A percentile compares a stretch with the other conserved stretches of the same genome.
These are phyloP conservation scores for Penicillium sp. DNA, from an alignment of 2,329 filamentous ascomycete species.

Conservation along the genomic window DNA sequence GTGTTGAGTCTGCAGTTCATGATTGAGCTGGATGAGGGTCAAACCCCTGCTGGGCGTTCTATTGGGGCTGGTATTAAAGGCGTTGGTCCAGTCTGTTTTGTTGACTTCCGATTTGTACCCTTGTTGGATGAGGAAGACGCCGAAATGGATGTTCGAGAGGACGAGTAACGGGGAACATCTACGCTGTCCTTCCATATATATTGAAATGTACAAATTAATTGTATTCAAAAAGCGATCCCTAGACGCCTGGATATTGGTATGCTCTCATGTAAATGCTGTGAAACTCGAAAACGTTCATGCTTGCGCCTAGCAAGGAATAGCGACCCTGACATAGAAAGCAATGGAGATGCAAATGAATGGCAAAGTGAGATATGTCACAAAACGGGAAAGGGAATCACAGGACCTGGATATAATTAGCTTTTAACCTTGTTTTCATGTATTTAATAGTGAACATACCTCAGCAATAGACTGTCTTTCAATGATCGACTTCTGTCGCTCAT, in stretches of 20 bases:
- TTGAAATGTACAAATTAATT: not conserved
- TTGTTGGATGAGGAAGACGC: slow-evolving; percentile 43
- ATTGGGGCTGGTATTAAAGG: slow-evolving; percentile 23
- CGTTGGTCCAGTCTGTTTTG: slow-evolving; percentile 42
- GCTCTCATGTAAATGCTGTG: not conserved
- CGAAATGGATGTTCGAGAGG: slow-evolving; percentile 21
- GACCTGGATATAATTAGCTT: slow-evolving; percentile 17
- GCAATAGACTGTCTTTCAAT: slow-evolving; percentile 67
- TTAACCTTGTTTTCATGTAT: not conserved
- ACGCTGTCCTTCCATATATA: not conserved
- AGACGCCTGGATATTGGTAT: not conserved
- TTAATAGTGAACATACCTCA: slow-evolving; percentile 39
- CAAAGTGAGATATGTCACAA: not conserved
- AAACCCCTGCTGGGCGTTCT: slow-evolving; percentile 34
- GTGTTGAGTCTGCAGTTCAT: slow-evolving; percentile 95
- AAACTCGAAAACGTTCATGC: not conserved
- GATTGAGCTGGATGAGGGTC: slow-evolving; percentile 72
- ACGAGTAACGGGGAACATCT: slow-evolving; percentile 9
- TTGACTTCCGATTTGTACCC: slow-evolving; percentile 50
- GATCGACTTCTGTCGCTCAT: slow-evolving; percentile 81
- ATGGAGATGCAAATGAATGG: not conserved
- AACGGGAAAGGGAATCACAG: slow-evolving; percentile 11
- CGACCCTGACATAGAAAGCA: not conserved
- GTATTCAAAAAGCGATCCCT: not conserved
- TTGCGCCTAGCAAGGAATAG: not conserved